These are phyloP conservation scores for Populus tomentosa DNA, from an alignment of 441 rosid species.

Conservation along the genomic window DNA sequence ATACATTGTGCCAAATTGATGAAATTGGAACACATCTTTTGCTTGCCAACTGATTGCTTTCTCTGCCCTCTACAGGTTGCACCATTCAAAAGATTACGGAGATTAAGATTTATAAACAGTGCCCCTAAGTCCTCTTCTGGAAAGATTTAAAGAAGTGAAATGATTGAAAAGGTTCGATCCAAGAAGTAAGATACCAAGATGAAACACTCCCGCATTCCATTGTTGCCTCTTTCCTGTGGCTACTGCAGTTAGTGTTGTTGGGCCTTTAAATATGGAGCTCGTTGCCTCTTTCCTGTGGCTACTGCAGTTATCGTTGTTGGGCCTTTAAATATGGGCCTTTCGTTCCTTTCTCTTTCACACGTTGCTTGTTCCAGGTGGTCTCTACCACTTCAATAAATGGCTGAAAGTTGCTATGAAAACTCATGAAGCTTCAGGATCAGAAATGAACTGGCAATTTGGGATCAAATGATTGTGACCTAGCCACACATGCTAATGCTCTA, in stretches of 20 bases:
- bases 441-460: background rate
- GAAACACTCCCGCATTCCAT: background rate
- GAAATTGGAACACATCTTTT: too few relatives aligned
- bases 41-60: too few relatives aligned
- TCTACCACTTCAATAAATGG: background rate
- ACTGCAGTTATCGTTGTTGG: too few relatives aligned
- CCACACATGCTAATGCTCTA: background rate
- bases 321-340: background rate
- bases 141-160: conserved; percentile 34
- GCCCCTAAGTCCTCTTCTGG: conserved; percentile 41
- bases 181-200: conserved; percentile 16
- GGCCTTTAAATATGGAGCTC: background rate
- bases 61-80: conserved; percentile 34
- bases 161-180: conserved; percentile 28
- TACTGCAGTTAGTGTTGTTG: background rate
- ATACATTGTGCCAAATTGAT: too few relatives aligned
- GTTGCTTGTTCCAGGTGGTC: background rate
- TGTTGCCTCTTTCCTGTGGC: too few relatives aligned
- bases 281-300: too few relatives aligned
- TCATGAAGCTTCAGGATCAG: background rate
- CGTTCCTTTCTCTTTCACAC: background rate
- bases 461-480: background rate
- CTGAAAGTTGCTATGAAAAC: background rate
- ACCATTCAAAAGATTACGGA: conserved; percentile 33
- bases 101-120: conserved; percentile 25